Evolutionary conservation across 768 basidiomycete genomes (phyloP).

Genomic region (Tylopilus sp.): DNA sequence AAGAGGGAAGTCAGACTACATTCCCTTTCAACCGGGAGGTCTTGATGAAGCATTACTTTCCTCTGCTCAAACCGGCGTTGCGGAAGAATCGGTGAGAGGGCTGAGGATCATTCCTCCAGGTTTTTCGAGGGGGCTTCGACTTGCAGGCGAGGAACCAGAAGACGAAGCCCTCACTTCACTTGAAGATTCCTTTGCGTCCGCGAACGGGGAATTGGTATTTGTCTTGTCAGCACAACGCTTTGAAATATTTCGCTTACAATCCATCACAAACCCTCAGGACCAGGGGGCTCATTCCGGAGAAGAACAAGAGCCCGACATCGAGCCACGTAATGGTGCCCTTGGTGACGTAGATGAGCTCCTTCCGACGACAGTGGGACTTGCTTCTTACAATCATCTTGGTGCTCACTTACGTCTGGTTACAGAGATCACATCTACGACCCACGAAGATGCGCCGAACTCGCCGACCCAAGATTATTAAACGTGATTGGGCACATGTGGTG

Average conservation of each 20-base stretch:
- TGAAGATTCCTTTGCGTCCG: slow-evolving; percentile 15
- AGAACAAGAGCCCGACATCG: slow-evolving; percentile 22
- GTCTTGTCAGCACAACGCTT: slow-evolving; percentile 3
- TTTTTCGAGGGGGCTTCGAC: slow-evolving; percentile 71
- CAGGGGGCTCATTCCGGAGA: slow-evolving; percentile 17
- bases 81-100: slow-evolving; percentile 38
- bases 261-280: slow-evolving; percentile 19
- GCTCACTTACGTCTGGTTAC: slow-evolving; percentile 8
- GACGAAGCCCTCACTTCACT: slow-evolving; percentile 40
- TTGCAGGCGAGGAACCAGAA: slow-evolving; percentile 55
- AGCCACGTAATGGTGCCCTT: slow-evolving; percentile 14
- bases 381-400: background rate
- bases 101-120: slow-evolving; percentile 80
- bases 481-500: slow-evolving; percentile 97
- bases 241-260: slow-evolving; percentile 21
- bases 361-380: slow-evolving; percentile 46
- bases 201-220: slow-evolving; percentile 16
- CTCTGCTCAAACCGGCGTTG: slow-evolving; percentile 25
- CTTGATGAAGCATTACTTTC: slow-evolving; percentile 59
- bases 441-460: slow-evolving; percentile 41
- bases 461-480: slow-evolving; percentile 60
- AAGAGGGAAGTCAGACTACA: slow-evolving; percentile 87
- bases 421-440: slow-evolving; percentile 62
- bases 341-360: slow-evolving; percentile 80
- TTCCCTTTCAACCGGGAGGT: slow-evolving; percentile 95